A percentile compares a stretch with the other conserved stretches of the same genome.
phyloP scores from a whole-genome alignment of 192 early-diverging fungal genomes.

The Endogone sp. region DNA sequence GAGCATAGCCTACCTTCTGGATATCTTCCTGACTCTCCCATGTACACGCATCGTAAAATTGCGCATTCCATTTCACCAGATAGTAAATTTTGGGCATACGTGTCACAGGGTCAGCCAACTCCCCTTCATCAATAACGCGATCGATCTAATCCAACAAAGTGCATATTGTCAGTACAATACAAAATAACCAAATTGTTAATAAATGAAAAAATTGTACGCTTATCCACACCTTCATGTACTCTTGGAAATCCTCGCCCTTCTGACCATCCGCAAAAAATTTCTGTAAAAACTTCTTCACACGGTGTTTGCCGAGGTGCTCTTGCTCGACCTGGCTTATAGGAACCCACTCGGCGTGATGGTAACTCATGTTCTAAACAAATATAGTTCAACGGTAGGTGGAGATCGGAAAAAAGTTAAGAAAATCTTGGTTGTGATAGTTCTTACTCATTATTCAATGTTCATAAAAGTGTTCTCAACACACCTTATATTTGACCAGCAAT shows the following conservation, averaged over 20 bases:
- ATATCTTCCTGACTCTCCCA: slow-evolving; percentile 66
- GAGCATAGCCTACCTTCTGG: slow-evolving; percentile 13
- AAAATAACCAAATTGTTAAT: not conserved
- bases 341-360: slow-evolving; percentile 73
- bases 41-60: slow-evolving; percentile 66
- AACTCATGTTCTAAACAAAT: slow-evolving; percentile 58
- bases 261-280: slow-evolving; percentile 53
- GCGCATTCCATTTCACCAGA: slow-evolving; percentile 73
- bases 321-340: slow-evolving; percentile 37
- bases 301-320: slow-evolving; percentile 60
- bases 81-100: slow-evolving; percentile 58
- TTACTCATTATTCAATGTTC: not conserved
- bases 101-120: slow-evolving; percentile 42
- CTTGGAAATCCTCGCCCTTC: slow-evolving; percentile 60
- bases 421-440: not conserved
- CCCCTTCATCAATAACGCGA: slow-evolving; percentile 81
- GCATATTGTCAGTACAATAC: not conserved
- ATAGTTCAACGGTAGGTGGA: not conserved
- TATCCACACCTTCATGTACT: slow-evolving; percentile 51
- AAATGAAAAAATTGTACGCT: not conserved
- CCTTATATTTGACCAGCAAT: slow-evolving; percentile 80
- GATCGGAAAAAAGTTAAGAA: slow-evolving; percentile 1
- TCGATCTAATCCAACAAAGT: slow-evolving; percentile 49
- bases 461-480: slow-evolving; percentile 15
- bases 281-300: slow-evolving; percentile 71